Percentiles rank a stretch among this genome's conserved stretches.
phyloP scores from a whole-genome alignment of 306 rosid species.

The Sphenostylis stenocarpa region DNA sequence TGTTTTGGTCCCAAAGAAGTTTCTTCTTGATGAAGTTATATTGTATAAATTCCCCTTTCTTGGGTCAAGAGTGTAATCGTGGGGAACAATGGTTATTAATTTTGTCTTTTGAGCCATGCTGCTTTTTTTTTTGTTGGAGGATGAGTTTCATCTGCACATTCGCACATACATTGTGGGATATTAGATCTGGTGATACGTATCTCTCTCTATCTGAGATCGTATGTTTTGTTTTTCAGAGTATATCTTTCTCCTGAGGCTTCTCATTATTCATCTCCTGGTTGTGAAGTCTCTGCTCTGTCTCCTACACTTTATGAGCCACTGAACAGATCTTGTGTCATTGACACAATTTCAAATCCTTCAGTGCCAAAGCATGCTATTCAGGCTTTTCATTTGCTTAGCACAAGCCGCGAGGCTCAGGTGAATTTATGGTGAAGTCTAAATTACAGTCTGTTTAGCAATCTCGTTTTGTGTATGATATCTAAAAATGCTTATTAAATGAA shows the following conservation, averaged over 20 bases:
- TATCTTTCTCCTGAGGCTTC: conserved; percentile 53
- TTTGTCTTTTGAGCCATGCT: neutral
- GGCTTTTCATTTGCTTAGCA: conserved; percentile 63
- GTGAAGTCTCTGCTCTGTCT: conserved; percentile 38
- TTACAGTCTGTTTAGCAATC: neutral
- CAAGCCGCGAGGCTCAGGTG: conserved; percentile 73
- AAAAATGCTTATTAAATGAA: neutral
- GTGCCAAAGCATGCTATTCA: conserved; percentile 59
- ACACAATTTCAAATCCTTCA: conserved; percentile 29
- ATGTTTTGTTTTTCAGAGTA: conserved; percentile 40
- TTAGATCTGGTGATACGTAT: neutral
- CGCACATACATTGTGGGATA: neutral
- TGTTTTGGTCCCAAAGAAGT: neutral
- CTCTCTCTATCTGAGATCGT: neutral
- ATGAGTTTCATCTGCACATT: neutral
- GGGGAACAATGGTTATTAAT: neutral
- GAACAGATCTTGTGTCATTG: conserved; percentile 41
- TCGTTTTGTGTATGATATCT: neutral
- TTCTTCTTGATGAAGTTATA: neutral
- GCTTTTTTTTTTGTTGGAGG: neutral
- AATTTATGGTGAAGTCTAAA: neutral
- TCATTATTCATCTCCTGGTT: conserved; percentile 25
- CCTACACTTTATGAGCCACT: conserved; percentile 31
- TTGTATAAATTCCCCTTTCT: conserved; percentile 12
- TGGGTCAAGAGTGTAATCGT: neutral